Evolutionary conservation across 2,329 filamentous ascomycete genomes (phyloP), one percentile per base, ranked within the genome.

Genomic region (Pseudogymnoascus pannorum): DNA sequence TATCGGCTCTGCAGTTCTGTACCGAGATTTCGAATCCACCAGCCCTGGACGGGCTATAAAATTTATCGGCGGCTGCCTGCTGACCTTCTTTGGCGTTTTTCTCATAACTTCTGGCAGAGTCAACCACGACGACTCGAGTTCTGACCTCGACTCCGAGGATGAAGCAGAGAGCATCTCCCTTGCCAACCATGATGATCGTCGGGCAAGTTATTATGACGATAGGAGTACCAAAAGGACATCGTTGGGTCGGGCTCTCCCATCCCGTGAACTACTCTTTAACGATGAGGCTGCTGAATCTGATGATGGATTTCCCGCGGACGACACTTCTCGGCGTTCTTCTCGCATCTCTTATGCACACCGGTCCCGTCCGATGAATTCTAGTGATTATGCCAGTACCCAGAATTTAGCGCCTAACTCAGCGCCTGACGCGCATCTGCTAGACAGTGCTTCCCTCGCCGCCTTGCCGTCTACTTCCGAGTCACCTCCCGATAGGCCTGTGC

Each of bases 41-140:
- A 89, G 86, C 0, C 75, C 81, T 29, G 81, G 86, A 57, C 89
- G 91, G 69, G 89, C 90, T 2, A 77, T 79, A 61, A 96, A 96
- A 69, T 99, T 99, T 70, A 77, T 96, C 11, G 91, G 90, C 20
- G 94, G 94, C 36, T 99, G 94, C 74, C 79, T 91, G 4, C 76
- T 99, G 66, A 99, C 94, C 0, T 99, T 99, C 73, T 86, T 93
- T 63, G 94, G 94, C 8, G 94, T 99, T n/a, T 97, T 94, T 75
- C 83, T 97, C 67, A 97, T 99, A 70, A 97, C 94, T 1, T 96
- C 89, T 69, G 92, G 91, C 60, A 82, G 92, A 67, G 78, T 82
- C 58, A 76, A 74, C 12, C 76, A 79, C 9, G 81, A 81, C 16
- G 78, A 82, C n/a, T 81, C 84, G 2, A 81, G 85, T 3, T 83